Conservation (phyloP, 306 rosid species). For the Lupinus albus region DNA sequence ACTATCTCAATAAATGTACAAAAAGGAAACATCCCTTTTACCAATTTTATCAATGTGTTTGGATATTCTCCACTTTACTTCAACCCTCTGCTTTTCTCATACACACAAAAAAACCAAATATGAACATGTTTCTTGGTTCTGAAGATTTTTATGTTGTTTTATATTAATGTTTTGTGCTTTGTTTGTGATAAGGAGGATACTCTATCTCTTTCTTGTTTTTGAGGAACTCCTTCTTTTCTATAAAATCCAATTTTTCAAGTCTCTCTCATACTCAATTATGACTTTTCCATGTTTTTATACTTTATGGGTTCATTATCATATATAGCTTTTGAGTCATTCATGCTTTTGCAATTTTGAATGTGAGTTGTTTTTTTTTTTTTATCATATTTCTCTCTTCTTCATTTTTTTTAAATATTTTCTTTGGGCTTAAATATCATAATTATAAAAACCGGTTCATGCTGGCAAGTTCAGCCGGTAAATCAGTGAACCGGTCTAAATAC, state of each 20-base stretch:
- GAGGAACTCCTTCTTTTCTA: slow-evolving; percentile 41
- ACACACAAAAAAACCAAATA: background rate
- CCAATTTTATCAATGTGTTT: too few relatives aligned
- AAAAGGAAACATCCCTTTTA: too few relatives aligned
- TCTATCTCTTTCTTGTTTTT: slow-evolving; percentile 67
- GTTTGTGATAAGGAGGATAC: slow-evolving; percentile 42
- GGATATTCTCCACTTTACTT: slow-evolving; percentile 7
- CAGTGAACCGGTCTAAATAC: too few relatives aligned
- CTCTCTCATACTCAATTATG: background rate
- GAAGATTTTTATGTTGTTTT: background rate
- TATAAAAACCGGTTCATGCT: too few relatives aligned
- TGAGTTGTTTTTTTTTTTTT: slow-evolving; percentile 1
- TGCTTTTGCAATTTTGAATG: slow-evolving; percentile 1
- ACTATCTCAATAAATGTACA: too few relatives aligned
- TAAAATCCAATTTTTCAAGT: slow-evolving; percentile 52
- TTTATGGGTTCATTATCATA: background rate
- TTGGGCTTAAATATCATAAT: background rate
- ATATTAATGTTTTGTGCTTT: background rate
- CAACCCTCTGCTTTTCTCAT: slow-evolving; percentile 12
- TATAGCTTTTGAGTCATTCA: background rate
- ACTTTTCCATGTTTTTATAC: background rate
- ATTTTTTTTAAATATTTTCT: too few relatives aligned
- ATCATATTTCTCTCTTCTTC: background rate
- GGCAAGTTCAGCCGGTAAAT: background rate
- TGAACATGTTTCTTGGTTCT: slow-evolving; percentile 1